Conservation (phyloP, 129 eudicot genomes). For the Escallonia herrerae region DNA sequence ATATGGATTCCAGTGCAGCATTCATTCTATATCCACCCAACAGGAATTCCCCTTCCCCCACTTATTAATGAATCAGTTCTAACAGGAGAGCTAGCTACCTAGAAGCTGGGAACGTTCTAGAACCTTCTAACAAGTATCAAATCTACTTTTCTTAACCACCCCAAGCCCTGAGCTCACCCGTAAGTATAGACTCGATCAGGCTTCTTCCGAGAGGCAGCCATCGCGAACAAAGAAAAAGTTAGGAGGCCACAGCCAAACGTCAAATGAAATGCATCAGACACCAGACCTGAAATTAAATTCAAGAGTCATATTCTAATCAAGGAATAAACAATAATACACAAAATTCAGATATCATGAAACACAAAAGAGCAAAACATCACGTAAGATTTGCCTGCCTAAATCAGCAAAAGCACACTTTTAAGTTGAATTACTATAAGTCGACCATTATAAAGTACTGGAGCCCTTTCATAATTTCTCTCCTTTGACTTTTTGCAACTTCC, state of each 20-base stretch:
- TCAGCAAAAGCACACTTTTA: too few species aligned
- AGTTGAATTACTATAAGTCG: too few species aligned
- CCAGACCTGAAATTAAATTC: slow-evolving; percentile 54
- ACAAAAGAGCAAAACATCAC: too few species aligned
- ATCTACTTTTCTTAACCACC: not conserved
- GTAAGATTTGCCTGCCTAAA: too few species aligned
- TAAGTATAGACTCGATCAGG: slow-evolving; percentile 71
- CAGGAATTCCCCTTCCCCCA: not conserved
- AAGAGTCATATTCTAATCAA: not conserved
- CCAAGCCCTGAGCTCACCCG: slow-evolving; percentile 49
- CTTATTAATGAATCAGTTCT: not conserved
- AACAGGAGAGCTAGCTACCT: too few species aligned
- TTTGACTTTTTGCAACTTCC: too few species aligned
- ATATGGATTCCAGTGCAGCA: too few species aligned
- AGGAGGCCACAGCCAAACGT: slow-evolving; percentile 93
- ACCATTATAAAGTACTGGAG: too few species aligned
- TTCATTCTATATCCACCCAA: too few species aligned
- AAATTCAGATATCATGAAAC: too few species aligned
- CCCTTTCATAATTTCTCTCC: too few species aligned
- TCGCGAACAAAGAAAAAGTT: slow-evolving; percentile 86
- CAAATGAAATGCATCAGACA: slow-evolving; percentile 98
- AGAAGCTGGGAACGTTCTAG: not conserved
- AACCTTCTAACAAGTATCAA: not conserved
- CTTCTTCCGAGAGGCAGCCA: slow-evolving; percentile 76
- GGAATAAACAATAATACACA: too few species aligned